Evolutionary conservation across 108 stramenopile species (phyloP).

Genomic region (Cylindrotheca fusiformis): DNA sequence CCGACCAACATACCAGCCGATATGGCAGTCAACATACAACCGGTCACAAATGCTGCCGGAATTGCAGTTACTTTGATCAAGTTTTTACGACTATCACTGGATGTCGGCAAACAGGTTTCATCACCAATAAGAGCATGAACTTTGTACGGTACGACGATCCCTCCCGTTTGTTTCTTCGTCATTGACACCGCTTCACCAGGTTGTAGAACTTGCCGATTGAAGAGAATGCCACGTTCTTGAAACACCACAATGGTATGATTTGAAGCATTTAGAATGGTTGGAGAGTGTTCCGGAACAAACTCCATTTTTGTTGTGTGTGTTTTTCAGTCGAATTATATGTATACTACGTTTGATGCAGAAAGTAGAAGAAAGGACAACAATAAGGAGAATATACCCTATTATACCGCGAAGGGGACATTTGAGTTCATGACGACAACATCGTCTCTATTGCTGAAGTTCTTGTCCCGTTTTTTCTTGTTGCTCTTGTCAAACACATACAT

Average conservation of each 20-base stretch:
- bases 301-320: no score
- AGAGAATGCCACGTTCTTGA: slow-evolving; percentile 46
- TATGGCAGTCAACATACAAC: slow-evolving; percentile 32
- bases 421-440: no score
- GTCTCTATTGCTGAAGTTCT: no score
- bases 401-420: no score
- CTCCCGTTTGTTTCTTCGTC: slow-evolving; percentile 28
- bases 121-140: slow-evolving; percentile 49
- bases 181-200: slow-evolving; percentile 50
- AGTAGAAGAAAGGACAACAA: no score
- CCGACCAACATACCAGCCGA: slow-evolving; percentile 40
- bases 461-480: no score
- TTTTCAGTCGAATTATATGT: no score
- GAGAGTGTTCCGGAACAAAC: slow-evolving; percentile 19
- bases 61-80: slow-evolving; percentile 31
- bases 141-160: slow-evolving; percentile 30
- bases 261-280: slow-evolving; percentile 39
- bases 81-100: slow-evolving; percentile 32
- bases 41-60: slow-evolving; percentile 45
- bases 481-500: no score
- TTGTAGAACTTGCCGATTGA: slow-evolving; percentile 34
- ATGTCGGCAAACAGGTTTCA: slow-evolving; percentile 30
- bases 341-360: no score
- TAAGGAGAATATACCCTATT: no score
- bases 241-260: slow-evolving; percentile 50